Evolutionary conservation across 1,284 basidiomycete species (phyloP), one percentile per base, ranked within the genome.

Genomic region (Cutaneotrichosporon sp.): DNA sequence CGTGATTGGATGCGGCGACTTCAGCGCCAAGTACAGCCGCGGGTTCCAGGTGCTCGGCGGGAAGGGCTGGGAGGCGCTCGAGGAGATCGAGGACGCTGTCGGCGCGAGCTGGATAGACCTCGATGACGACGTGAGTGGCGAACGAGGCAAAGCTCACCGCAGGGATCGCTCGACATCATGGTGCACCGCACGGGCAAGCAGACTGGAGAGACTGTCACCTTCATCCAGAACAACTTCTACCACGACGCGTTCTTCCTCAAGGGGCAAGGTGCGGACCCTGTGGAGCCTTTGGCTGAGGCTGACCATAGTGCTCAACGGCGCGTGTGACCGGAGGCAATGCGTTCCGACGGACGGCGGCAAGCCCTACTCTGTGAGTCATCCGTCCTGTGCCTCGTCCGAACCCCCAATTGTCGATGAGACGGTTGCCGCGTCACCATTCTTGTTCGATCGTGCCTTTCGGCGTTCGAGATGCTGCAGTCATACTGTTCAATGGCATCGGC

Each of bases 231-330:
- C 78, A 98, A 98, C 79, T 93, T 94, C 73, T 99, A 97, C 75
- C 94, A 95, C 74, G 97, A 99, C 71, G 95, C 97, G 0, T 99
- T 99, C 83, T 99, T 99, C 86, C 84, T 99, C 62, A 98, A 98
- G 76, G 91, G 94, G 1, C 90, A 95, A 55, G 88, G 91, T 93
- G 55, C 53, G 86, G 74, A 29, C 57, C 38, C 13, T 24, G 34
- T 20, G 20, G 46, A 20, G 6, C 24, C 22, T n/a, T n/a, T n/a
- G n/a, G n/a, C n/a, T n/a, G 8, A 46, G 45, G 27, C 55, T 53
- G 49, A 58, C 29, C 38, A 4, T 65, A 93, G 92, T 97, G 2
- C 80, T 97, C 36, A 98, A 97, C 72, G 94, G 94, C 13, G 95
- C 93, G 0, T 99, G 95, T 71, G 84, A 87, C 57, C 89, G 89